phyloP scores from a whole-genome alignment of 116 monocot genomes.

The Zostera marina region DNA sequence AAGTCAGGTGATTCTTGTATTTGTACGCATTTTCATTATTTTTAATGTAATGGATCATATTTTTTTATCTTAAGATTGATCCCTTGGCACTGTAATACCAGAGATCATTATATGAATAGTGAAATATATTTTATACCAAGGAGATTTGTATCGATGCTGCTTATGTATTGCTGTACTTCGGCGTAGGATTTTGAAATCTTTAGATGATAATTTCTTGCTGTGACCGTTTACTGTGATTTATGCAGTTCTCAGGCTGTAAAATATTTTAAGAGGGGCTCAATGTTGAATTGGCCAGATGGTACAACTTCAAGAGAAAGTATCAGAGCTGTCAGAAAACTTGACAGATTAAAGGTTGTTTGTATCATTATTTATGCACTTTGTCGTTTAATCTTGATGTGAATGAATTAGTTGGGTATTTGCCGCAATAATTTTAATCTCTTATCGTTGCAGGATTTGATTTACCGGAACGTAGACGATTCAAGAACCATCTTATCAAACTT shows the following conservation, averaged over 20 bases:
- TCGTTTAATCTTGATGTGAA: not conserved
- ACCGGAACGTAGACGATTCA: conserved; percentile 28
- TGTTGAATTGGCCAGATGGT: conserved; percentile 90
- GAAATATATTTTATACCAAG: too few relatives aligned
- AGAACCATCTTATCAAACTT: conserved; percentile 34
- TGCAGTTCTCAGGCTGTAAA: conserved; percentile 39
- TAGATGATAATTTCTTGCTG: too few relatives aligned
- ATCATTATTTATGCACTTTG: not conserved
- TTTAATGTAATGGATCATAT: too few relatives aligned
- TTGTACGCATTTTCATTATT: not conserved
- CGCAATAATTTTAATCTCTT: too few relatives aligned
- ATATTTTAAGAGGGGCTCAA: conserved; percentile 48
- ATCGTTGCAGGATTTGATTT: conserved; percentile 45
- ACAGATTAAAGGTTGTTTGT: conserved; percentile 55
- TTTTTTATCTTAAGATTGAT: too few relatives aligned
- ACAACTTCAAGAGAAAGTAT: conserved; percentile 90
- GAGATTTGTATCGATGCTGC: too few relatives aligned
- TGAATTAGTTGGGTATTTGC: not conserved
- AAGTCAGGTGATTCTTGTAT: conserved; percentile 34
- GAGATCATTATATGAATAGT: too few relatives aligned
- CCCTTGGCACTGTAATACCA: too few relatives aligned
- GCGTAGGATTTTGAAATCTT: too few relatives aligned
- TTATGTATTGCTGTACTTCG: too few relatives aligned
- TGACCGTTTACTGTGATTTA: not conserved
- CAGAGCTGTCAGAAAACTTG: conserved; percentile 68